Percentiles rank a stretch among this genome's conserved stretches.
These are phyloP conservation scores for Rutstroemia sp. DNA, from an alignment of 2,329 filamentous ascomycete genomes.

Conservation along the genomic window DNA sequence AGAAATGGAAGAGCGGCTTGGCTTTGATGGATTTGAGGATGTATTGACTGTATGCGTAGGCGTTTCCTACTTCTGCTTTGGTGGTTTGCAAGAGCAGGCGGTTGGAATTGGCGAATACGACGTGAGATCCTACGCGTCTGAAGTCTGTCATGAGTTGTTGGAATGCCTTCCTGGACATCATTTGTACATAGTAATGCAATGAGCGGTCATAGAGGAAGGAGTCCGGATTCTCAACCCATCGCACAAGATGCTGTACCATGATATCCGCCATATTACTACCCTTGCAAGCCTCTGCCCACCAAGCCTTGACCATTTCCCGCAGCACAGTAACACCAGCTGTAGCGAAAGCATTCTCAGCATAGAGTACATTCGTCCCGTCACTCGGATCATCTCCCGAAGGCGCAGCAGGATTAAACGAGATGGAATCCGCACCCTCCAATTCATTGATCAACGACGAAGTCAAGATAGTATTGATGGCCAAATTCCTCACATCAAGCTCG, in stretches of 20 bases:
- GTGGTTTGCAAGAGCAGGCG: slow-evolving; percentile 89
- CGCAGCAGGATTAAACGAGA: slow-evolving; percentile 74
- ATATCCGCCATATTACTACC: slow-evolving; percentile 94
- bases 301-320: slow-evolving; percentile 96
- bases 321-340: slow-evolving; percentile 84
- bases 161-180: slow-evolving; percentile 96
- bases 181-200: slow-evolving; percentile 94
- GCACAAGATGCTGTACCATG: slow-evolving; percentile 92
- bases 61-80: slow-evolving; percentile 93
- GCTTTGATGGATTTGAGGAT: slow-evolving; percentile 95
- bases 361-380: slow-evolving; percentile 62
- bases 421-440: slow-evolving; percentile 79
- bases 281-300: slow-evolving; percentile 92
- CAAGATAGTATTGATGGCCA: slow-evolving; percentile 95
- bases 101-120: slow-evolving; percentile 90
- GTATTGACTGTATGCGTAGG: slow-evolving; percentile 94
- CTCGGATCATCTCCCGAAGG: slow-evolving; percentile 50
- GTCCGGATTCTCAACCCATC: slow-evolving; percentile 91
- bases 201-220: slow-evolving; percentile 94
- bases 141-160: slow-evolving; percentile 97
- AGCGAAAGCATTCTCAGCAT: slow-evolving; percentile 87
- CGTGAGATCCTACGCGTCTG: slow-evolving; percentile 84
- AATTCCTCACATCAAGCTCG: slow-evolving; percentile 85
- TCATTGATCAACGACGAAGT: slow-evolving; percentile 97
- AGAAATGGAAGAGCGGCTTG: slow-evolving; percentile 93